phyloP scores from a whole-genome alignment of 441 rosid species.

The Rhodomyrtus psidioides region DNA sequence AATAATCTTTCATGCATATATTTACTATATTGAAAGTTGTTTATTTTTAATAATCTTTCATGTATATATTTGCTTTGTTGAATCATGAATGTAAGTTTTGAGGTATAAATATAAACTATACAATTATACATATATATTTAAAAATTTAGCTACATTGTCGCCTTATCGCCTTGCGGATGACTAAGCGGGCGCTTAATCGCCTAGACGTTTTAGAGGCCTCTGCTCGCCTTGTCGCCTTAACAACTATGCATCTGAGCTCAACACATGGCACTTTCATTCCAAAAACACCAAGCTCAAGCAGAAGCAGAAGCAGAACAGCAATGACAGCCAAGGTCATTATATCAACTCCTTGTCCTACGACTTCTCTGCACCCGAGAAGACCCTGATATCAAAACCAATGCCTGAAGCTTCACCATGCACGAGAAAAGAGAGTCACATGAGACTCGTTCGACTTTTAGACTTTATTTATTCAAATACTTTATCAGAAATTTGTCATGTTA shows the following conservation, averaged over 20 bases:
- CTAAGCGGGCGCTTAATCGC: too few species aligned
- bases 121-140: too few species aligned
- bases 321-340: background rate
- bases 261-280: conserved; percentile 42
- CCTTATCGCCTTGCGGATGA: too few species aligned
- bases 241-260: conserved; percentile 54
- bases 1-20: too few species aligned
- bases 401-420: background rate
- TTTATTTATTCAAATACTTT: background rate
- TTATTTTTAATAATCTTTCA: too few species aligned
- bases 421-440: background rate
- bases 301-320: background rate
- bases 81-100: too few species aligned
- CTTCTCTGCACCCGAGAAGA: background rate
- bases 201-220: too few species aligned
- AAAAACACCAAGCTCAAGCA: background rate
- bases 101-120: too few species aligned
- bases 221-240: too few species aligned
- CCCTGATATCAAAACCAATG: background rate
- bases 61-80: too few species aligned
- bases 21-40: too few species aligned
- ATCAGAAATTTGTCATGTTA: background rate
- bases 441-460: background rate
- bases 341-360: background rate
- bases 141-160: too few species aligned